Evolutionary conservation across 768 basidiomycete genomes (phyloP), one percentile per base, ranked within the genome.

Genomic region (Suillus luteus): DNA sequence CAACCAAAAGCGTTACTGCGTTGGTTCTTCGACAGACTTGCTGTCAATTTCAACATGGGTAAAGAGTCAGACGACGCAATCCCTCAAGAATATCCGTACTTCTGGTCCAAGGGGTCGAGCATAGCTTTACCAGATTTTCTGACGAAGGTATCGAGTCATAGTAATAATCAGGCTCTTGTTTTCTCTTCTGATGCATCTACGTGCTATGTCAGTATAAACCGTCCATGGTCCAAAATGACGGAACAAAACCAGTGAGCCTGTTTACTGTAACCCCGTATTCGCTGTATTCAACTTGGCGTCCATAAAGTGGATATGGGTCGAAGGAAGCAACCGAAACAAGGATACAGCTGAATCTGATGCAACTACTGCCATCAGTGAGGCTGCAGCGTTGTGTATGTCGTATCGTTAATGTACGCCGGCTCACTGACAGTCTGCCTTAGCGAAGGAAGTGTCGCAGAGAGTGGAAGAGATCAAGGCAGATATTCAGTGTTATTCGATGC

Each of bases 181-280:
- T n/a, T 55, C 55, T 40, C n/a, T 58, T 48, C 64, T 64, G 37
- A 66, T 62, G 22, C 40, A 11, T 58, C 35, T 10, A 19, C 11
- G 44, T n/a, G 15, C 31, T 31, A 27, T n/a, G 2, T 2, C 65
- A 91, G 89, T 90, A 85, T 66, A 88, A 81, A 60, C 90, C 91
- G 1, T 91, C 89, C 19, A 88, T 91, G 89, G 86, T 91, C 11
- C 85, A 89, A 67, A 85, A 92, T 70, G 88, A 91, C 63, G 90
- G 90, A 5, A 87, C 80, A 0, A 91, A 90, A 73, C 89, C 89
- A 49, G 90, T 91, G 62, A 71, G 85, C 65, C 61, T 15, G 14
- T 27, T 44, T 64, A n/a, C 1, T 24, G 40, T n/a, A 19, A 43
- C 27, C 27, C 31, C 11, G 15, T 41, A 22, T 31, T 37, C 12